Base-by-base conservation (phyloP, 2,329 filamentous ascomycete species). In the Talaromyces sp. region DNA sequence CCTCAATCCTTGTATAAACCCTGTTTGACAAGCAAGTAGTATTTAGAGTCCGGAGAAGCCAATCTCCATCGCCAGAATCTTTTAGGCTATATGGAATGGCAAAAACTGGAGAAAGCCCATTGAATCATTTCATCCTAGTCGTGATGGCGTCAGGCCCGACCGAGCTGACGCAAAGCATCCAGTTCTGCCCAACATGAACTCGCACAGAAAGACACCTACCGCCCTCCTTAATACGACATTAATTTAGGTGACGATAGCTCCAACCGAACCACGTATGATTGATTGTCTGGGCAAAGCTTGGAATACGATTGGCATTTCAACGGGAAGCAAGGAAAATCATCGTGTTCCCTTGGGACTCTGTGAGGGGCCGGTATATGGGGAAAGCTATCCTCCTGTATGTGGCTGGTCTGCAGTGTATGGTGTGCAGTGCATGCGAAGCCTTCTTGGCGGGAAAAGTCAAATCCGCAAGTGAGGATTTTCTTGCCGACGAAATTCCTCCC, bases 401-500 rank as follows among this genome's bases (percentile, higher is more conserved):
- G 29, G 29, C 29, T 7, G 7, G 7, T 32, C 7, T 32, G 29
- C 7, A 13, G 29, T 13, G 13, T 32, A 7, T 32, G 29, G n/a
- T n/a, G n/a, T n/a, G n/a, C n/a, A n/a, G n/a, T n/a, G n/a, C n/a
- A n/a, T 27, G 24, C 24, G 24, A 42, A 42, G 40, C 40, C 40
- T 17, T 42, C 33, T 24, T 20, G 17, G 14, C 29, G 44, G 44
- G 37, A 47, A 47, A 52, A 52, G 29, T 42, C 32, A 41, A 35
- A 27, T 36, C 43, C 44, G 44, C 10, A 37, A 11, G 11, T 35
- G 24, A 35, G 52, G 55, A 49, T 51, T 20, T 33, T 49, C 9
- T 19, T 52, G 47, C 54, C 55, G 52, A 58, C 17, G 29, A 49
- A 54, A 52, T 55, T 43, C 36, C 42, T 46, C 50, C 42, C 48